Conservation (phyloP, 441 rosid genomes). For the Gossypium gossypioides region DNA sequence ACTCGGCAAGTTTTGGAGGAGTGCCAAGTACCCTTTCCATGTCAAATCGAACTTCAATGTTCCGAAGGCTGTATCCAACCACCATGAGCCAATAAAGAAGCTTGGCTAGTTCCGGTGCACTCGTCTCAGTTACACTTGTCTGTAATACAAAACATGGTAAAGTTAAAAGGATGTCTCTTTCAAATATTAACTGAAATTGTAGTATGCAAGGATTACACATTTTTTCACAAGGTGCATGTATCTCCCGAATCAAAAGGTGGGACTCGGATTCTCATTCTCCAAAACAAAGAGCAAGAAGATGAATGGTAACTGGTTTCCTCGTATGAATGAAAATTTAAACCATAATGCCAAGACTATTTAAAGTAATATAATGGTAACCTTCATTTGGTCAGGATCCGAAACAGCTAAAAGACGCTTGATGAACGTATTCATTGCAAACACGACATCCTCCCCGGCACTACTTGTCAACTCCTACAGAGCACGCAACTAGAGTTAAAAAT, state of each 20-base stretch:
- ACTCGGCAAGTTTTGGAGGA: slow-evolving; percentile 65
- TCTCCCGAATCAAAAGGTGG: neutral
- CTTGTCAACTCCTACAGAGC: slow-evolving; percentile 67
- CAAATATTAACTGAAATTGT: neutral
- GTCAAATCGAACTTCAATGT: slow-evolving; percentile 90
- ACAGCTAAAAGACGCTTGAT: slow-evolving; percentile 84
- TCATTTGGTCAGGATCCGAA: slow-evolving; percentile 74
- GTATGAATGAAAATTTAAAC: neutral
- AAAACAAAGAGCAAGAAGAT: neutral
- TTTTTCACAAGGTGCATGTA: neutral
- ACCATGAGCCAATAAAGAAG: slow-evolving; percentile 92
- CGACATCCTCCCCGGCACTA: slow-evolving; percentile 89
- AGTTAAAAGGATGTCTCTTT: neutral
- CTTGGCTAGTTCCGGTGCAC: slow-evolving; percentile 75
- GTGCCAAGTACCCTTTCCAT: slow-evolving; percentile 87
- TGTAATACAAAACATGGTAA: slow-evolving; percentile 22
- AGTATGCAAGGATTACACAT: neutral
- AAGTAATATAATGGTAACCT: slow-evolving; percentile 37
- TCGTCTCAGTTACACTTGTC: slow-evolving; percentile 68
- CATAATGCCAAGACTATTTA: neutral
- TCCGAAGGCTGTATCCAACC: slow-evolving; percentile 87
- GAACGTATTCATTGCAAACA: slow-evolving; percentile 87
- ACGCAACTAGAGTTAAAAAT: neutral
- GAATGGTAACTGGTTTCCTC: neutral
- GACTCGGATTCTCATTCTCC: neutral